Evolutionary conservation across 1,139 yeast species (phyloP), one percentile per base, ranked within the genome.

Genomic region (Protomyces gravidus): DNA sequence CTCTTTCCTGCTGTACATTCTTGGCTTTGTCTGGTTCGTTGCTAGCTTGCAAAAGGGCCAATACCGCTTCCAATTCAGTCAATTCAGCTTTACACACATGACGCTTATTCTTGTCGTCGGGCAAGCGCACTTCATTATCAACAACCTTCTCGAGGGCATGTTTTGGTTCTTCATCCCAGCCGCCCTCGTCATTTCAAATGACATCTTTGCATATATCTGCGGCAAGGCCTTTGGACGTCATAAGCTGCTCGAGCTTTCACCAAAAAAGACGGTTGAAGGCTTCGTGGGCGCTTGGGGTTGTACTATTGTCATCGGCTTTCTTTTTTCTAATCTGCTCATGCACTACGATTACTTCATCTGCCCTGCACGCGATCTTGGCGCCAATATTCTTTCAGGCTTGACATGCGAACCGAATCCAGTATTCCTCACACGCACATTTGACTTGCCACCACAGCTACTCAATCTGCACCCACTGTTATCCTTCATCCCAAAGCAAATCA

Each of bases 261-360:
- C 99, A 56, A 92, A 92, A 73, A 92, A 92, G 75, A 92, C 99
- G 1, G 90, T 90, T 27, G 99, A 92, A 74, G 99, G 99, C 2
- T 92, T 92, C 70, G 75, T 90, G 50, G 99, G 99, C 59, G 99
- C 97, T 23, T 92, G 98, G 98, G 74, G 89, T 55, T 90, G 95
- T 71, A 92, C 99, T 11, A 84, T 88, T 5, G 64, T 86, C 52
- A 84, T 88, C 63, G 89, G 94, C 1, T 73, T 87, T 46, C 57
- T 84, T 9, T 78, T 89, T 60, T 80, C 95, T 2, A 80, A 80
- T 65, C 68, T 85, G 55, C 76, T 89, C 65, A 77, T 86, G 46
- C 79, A 81, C 61, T 84, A 82, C 64, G 80, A 81, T 68, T 92
- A 86, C 72, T 76, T 92, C 75, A 88, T 86, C 65, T 92, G 99